phyloP scores from a whole-genome alignment of 164 flowering plant species.

The Warburgia ugandensis region DNA sequence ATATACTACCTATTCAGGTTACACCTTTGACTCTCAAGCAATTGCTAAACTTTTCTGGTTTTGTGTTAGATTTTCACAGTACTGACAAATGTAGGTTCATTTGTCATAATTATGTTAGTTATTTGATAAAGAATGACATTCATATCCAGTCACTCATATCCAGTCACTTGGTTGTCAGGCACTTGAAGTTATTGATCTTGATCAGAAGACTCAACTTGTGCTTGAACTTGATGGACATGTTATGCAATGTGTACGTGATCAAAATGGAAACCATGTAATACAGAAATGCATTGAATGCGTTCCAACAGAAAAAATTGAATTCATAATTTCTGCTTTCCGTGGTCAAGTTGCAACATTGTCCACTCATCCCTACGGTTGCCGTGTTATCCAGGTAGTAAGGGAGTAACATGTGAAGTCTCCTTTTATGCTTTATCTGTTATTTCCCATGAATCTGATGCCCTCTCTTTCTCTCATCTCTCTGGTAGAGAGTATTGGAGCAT shows the following conservation, averaged over 20 bases:
- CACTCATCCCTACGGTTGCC: slow-evolving; percentile 92
- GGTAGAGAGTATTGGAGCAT: slow-evolving; percentile 77
- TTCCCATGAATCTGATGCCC: slow-evolving; percentile 7
- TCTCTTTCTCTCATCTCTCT: not conserved
- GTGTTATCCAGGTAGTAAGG: slow-evolving; percentile 76
- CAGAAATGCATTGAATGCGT: slow-evolving; percentile 87
- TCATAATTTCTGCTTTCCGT: slow-evolving; percentile 61
- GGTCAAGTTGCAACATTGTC: slow-evolving; percentile 81
- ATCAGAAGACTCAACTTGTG: slow-evolving; percentile 63
- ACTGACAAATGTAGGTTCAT: too few species aligned
- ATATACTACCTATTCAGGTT: too few species aligned
- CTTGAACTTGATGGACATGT: slow-evolving; percentile 84
- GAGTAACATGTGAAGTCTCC: not conserved
- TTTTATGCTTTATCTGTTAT: not conserved
- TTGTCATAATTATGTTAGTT: too few species aligned
- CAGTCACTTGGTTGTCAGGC: too few species aligned
- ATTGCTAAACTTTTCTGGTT: too few species aligned
- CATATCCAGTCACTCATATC: too few species aligned
- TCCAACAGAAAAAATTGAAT: slow-evolving; percentile 52
- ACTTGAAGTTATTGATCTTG: slow-evolving; percentile 75
- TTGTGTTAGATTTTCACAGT: too few species aligned
- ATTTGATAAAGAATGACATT: too few species aligned
- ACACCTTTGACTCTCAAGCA: too few species aligned
- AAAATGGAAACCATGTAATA: slow-evolving; percentile 91
- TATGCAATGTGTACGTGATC: slow-evolving; percentile 80